Conservation (phyloP, 345 rosid species). For the Sonneratia alba region DNA sequence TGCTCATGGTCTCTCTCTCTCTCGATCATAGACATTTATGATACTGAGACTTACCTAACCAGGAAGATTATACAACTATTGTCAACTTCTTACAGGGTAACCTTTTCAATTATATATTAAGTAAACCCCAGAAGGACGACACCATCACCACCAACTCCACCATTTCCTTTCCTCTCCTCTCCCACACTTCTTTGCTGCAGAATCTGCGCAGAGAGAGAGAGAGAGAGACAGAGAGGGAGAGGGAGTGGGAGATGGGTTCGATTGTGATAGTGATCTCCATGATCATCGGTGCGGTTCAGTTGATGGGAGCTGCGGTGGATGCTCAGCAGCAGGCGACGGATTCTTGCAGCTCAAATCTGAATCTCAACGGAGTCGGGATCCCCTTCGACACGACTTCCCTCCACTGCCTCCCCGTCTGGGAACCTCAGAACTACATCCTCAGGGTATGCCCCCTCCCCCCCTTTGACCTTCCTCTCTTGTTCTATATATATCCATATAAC, state of each 20-base stretch:
- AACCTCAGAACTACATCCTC: slow-evolving; percentile 18
- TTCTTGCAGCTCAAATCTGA: slow-evolving; percentile 23
- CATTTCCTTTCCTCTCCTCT: not conserved
- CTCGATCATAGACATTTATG: too few relatives aligned
- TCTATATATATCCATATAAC: too few relatives aligned
- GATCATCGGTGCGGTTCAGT: slow-evolving; percentile 3
- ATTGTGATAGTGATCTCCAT: slow-evolving; percentile 12
- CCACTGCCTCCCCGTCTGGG: slow-evolving; percentile 17
- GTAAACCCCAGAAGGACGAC: not conserved
- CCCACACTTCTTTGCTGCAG: not conserved
- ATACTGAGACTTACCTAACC: too few relatives aligned
- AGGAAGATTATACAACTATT: too few relatives aligned
- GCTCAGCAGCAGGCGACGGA: slow-evolving; percentile 20
- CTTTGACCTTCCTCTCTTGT: not conserved
- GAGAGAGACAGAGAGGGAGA: not conserved
- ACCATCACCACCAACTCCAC: not conserved
- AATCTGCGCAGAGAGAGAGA: not conserved
- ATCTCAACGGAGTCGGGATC: not conserved
- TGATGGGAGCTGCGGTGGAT: slow-evolving; percentile 4
- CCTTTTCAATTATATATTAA: not conserved
- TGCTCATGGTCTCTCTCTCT: too few relatives aligned
- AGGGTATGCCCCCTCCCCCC: slow-evolving; percentile 25
- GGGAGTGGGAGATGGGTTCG: slow-evolving; percentile 8
- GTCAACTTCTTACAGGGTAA: not conserved
- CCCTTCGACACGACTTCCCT: slow-evolving; percentile 11